Evolutionary conservation across 306 rosid species (phyloP).

Genomic region (Carpinus fangiana): DNA sequence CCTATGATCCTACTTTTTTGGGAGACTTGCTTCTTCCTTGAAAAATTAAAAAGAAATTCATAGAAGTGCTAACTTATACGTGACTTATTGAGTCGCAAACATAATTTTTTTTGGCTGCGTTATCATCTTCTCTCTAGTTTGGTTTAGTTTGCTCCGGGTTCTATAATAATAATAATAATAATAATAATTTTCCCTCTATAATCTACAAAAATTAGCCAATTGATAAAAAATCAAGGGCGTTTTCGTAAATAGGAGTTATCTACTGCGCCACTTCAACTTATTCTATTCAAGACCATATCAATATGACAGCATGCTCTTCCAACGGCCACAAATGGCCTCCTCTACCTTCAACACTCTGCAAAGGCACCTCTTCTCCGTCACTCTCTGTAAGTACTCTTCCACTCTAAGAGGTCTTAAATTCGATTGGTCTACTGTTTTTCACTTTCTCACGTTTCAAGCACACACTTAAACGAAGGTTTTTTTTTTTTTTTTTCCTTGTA

Average conservation of each 20-base stretch:
- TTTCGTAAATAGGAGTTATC: background rate
- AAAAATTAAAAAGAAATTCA: too few relatives aligned
- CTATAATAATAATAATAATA: too few relatives aligned
- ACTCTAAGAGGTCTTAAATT: slow-evolving; percentile 19
- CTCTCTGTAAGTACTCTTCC: slow-evolving; percentile 45
- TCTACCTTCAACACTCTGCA: slow-evolving; percentile 45
- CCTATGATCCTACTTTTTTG: too few relatives aligned
- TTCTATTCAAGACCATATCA: background rate
- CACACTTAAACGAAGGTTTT: slow-evolving; percentile 17
- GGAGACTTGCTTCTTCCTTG: too few relatives aligned
- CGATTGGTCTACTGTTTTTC: slow-evolving; percentile 24
- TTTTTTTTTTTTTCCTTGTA: background rate
- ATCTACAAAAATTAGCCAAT: too few relatives aligned
- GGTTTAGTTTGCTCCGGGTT: too few relatives aligned
- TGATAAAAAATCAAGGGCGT: background rate
- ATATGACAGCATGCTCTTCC: slow-evolving; percentile 17
- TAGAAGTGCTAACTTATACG: too few relatives aligned
- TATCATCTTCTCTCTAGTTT: too few relatives aligned
- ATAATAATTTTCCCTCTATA: too few relatives aligned
- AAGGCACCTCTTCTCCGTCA: slow-evolving; percentile 29
- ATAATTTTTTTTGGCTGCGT: too few relatives aligned
- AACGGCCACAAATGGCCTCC: slow-evolving; percentile 64
- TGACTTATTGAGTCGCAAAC: too few relatives aligned
- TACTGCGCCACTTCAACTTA: too few relatives aligned
- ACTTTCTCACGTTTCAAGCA: slow-evolving; percentile 40